These are phyloP conservation scores for Melaleuca alternifolia DNA, from an alignment of 345 rosid species.

Conservation along the genomic window DNA sequence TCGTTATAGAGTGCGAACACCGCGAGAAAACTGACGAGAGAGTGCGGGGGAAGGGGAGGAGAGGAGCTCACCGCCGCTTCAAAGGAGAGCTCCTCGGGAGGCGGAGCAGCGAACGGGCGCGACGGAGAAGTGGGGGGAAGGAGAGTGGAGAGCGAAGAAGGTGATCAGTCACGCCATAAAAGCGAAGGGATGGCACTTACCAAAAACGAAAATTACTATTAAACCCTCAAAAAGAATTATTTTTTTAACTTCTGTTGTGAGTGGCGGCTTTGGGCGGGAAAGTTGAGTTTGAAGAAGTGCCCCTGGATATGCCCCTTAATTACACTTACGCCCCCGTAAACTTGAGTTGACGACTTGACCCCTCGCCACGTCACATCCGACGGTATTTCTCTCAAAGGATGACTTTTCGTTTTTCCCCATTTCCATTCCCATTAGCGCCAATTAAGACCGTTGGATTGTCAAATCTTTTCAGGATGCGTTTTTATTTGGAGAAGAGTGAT, in stretches of 20 bases:
- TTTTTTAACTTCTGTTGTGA: not conserved
- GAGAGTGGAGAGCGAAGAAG: not conserved
- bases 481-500: no score
- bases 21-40: no score
- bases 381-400: no score
- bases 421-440: no score
- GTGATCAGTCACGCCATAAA: not conserved
- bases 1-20: not conserved
- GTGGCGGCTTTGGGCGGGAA: constrained; percentile 3
- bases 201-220: not conserved
- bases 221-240: fast-evolving
- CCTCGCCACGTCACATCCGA: not conserved
- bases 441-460: no score
- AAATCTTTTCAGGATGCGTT: no score
- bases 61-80: not conserved
- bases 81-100: not conserved
- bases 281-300: not conserved
- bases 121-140: not conserved
- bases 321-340: not conserved
- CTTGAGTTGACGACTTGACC: not conserved
- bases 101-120: not conserved
- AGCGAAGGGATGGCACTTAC: not conserved
- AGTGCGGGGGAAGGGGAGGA: not conserved
- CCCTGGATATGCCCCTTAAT: not conserved
- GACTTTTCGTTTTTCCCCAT: no score